phyloP scores from a whole-genome alignment of 139 green algal species.

The Desmodesmus armatus region DNA sequence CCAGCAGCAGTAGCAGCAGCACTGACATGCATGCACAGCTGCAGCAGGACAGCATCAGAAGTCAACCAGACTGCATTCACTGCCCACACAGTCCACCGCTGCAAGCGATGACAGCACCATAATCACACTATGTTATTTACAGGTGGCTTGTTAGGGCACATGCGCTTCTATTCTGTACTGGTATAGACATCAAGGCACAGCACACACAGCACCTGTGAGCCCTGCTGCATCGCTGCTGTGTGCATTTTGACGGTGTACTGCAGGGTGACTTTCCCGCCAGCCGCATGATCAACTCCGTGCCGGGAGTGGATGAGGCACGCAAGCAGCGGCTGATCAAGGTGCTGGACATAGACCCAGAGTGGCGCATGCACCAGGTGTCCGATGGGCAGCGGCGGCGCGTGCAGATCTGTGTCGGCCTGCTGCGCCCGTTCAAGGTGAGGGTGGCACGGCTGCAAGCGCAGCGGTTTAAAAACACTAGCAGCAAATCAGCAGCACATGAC shows the following conservation, averaged over 20 bases:
- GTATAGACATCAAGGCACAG: too few relatives aligned
- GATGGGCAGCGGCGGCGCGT: constrained; percentile 94
- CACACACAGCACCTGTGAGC: background rate
- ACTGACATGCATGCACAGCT: too few relatives aligned
- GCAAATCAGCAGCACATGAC: too few relatives aligned
- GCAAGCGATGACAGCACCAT: too few relatives aligned
- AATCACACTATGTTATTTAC: too few relatives aligned
- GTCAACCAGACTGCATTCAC: too few relatives aligned
- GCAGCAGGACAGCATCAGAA: too few relatives aligned
- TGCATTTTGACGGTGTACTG: background rate
- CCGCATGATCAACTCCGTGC: constrained; percentile 90
- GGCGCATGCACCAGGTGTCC: constrained; percentile 88
- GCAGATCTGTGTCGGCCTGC: constrained; percentile 92
- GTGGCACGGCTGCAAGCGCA: background rate
- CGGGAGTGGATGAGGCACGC: constrained; percentile 71
- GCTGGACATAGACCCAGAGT: constrained; percentile 89
- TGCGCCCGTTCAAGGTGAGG: constrained; percentile 87
- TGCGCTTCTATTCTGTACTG: too few relatives aligned
- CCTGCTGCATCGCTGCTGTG: background rate
- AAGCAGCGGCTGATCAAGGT: constrained; percentile 80
- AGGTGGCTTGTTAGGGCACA: background rate
- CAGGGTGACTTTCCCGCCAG: constrained; percentile 91
- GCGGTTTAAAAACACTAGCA: too few relatives aligned
- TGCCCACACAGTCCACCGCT: too few relatives aligned
- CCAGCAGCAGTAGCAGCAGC: background rate